Evolutionary conservation across 306 rosid genomes (phyloP).

Genomic region (Geum urbanum): DNA sequence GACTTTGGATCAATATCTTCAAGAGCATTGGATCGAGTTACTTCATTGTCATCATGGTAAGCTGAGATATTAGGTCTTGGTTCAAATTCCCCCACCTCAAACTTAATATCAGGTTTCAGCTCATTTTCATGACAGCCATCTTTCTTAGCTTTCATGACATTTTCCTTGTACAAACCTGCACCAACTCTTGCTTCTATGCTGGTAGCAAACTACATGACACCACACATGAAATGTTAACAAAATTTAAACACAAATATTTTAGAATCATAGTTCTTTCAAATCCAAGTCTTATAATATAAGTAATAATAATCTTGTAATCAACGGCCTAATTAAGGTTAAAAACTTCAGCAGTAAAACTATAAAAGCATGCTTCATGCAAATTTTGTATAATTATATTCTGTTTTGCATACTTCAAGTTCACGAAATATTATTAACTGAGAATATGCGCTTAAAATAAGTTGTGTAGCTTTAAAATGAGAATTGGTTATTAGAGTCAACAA

Average conservation of each 20-base stretch:
- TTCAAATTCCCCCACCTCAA: slow-evolving; percentile 19
- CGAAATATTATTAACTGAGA: no score
- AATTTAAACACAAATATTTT: no score
- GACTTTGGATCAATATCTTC: neutral
- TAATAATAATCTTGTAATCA: neutral
- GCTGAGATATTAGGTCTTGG: neutral
- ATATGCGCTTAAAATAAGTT: no score
- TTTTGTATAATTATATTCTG: neutral
- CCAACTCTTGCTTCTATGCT: slow-evolving; percentile 17
- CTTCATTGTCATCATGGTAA: slow-evolving; percentile 13
- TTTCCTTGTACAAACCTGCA: slow-evolving; percentile 3
- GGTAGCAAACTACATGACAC: neutral
- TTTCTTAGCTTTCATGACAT: neutral
- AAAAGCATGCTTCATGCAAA: neutral
- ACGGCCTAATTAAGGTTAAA: neutral
- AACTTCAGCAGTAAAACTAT: no score
- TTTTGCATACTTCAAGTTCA: neutral
- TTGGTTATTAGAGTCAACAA: no score
- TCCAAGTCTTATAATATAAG: neutral
- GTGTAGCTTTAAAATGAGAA: no score
- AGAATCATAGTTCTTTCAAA: no score
- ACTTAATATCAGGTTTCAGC: neutral
- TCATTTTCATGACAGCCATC: slow-evolving; percentile 7
- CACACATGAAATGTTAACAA: neutral
- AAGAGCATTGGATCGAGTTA: neutral